Base-by-base conservation (phyloP, 2,329 filamentous ascomycete genomes). In the Apiospora arundinis region DNA sequence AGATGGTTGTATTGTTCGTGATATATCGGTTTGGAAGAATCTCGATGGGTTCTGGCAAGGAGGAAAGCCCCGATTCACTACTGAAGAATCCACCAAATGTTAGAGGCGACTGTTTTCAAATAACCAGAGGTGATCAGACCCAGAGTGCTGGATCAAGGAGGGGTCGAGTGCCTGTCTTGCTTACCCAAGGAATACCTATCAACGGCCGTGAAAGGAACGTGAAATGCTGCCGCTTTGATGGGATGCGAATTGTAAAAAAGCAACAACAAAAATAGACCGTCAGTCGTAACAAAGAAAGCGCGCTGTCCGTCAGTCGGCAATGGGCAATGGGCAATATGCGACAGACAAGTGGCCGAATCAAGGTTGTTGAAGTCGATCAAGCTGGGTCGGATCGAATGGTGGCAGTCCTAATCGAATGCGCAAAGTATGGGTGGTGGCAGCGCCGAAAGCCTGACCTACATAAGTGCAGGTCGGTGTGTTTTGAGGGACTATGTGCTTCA, bases 221-320 rank as follows among this genome's bases (percentile, higher is more conserved):
- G 32, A 63, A 23, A n/a, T 37, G 32, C 18, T 14, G 56, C 56
- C 56, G 56, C 56, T 63, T 63, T 63, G 56, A 63, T 63, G 56
- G 32, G 32, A n/a, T 63, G 21, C n/a, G 32, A 63, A 63, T 63
- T 63, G 56, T 63, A 63, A 63, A 40, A 28, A 63, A 14, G 28
- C 18, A 63, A 40, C 56, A 63, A n/a, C 28, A n/a, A 28, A 21
- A 32, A 63, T 40, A 21, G 56, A n/a, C 56, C 56, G 56, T 63
- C 56, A 63, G 18, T 63, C 56, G 56, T 63, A 63, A 63, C 56
- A 63, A 63, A 63, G 56, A 56, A 28, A 56, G 49, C 28, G 56
- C 56, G 32, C 12, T n/a, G n/a, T n/a, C 56, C 32, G 18, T 40
- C 28, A 23, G 56, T 6, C 56, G 32, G 32, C 32, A 9, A 7